phyloP scores from a whole-genome alignment of 345 rosid species.

The Gossypium longicalyx region DNA sequence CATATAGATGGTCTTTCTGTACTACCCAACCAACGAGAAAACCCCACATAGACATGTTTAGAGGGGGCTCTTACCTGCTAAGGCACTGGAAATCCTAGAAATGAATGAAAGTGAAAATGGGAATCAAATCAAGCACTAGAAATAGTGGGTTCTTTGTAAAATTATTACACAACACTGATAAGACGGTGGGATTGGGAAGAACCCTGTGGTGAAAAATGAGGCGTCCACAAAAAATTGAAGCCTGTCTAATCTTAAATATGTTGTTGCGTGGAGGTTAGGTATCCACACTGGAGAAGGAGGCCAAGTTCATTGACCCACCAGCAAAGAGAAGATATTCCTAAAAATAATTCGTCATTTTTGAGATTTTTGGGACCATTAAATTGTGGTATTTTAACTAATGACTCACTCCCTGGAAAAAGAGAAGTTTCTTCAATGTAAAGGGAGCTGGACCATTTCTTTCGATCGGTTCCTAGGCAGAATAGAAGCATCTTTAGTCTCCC shows the following conservation, averaged over 20 bases:
- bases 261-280: conserved; percentile 13
- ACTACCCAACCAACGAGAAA: background rate
- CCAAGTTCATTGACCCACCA: background rate
- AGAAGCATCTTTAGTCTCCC: background rate
- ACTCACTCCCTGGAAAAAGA: background rate
- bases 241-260: conserved; percentile 2
- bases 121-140: conserved; percentile 1
- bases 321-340: background rate
- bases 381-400: background rate
- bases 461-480: background rate
- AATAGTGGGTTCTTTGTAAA: background rate
- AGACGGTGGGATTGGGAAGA: background rate
- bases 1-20: background rate
- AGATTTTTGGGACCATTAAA: conserved; percentile 6
- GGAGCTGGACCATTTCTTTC: conserved; percentile 1
- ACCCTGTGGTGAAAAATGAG: background rate
- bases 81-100: background rate
- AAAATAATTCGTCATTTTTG: background rate
- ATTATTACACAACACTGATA: background rate
- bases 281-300: conserved; percentile 9
- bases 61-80: background rate
- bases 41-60: background rate
- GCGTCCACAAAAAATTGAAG: conserved; percentile 11
- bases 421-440: background rate
- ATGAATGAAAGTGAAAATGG: background rate